phyloP scores from a whole-genome alignment of 768 basidiomycete species.

The Tylopilus rubrobrunneus region DNA sequence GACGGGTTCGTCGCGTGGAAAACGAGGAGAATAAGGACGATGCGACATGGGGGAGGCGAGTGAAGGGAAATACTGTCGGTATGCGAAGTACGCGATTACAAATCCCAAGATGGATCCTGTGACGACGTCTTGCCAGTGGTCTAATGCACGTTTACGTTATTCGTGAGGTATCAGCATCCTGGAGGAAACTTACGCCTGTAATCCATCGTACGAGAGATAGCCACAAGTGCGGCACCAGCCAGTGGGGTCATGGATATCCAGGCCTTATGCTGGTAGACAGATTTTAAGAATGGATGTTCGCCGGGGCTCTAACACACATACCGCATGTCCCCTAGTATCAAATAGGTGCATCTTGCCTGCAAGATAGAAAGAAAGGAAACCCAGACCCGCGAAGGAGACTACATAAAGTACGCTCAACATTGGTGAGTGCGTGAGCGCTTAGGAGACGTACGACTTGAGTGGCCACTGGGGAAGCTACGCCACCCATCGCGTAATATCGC shows the following conservation, averaged over 20 bases:
- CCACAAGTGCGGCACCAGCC: constrained; percentile 70
- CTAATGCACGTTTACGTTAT: constrained; percentile 33
- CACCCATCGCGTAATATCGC: constrained; percentile 75
- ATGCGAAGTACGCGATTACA: constrained; percentile 65
- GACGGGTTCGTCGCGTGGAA: constrained; percentile 38
- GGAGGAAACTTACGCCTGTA: constrained; percentile 57
- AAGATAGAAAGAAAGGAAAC: constrained; percentile 83
- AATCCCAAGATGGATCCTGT: constrained; percentile 77
- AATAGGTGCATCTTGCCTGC: constrained; percentile 93
- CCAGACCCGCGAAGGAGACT: constrained; percentile 94
- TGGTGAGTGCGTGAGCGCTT: background rate
- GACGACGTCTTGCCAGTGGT: constrained; percentile 91
- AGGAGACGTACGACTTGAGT: constrained; percentile 68
- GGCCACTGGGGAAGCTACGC: constrained; percentile 89
- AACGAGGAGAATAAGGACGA: constrained; percentile 69
- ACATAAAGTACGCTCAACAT: constrained; percentile 8
- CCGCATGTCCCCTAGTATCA: constrained; percentile 71
- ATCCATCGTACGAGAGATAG: constrained; percentile 89
- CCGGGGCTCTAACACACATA: constrained; percentile 28
- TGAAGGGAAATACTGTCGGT: constrained; percentile 82
- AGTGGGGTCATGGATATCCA: constrained; percentile 83
- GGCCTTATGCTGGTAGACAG: constrained; percentile 54
- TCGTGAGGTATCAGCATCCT: constrained; percentile 7
- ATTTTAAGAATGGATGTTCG: background rate
- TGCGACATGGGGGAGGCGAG: constrained; percentile 61